Evolutionary conservation across 306 rosid genomes (phyloP).

Genomic region (Rubus idaeus): DNA sequence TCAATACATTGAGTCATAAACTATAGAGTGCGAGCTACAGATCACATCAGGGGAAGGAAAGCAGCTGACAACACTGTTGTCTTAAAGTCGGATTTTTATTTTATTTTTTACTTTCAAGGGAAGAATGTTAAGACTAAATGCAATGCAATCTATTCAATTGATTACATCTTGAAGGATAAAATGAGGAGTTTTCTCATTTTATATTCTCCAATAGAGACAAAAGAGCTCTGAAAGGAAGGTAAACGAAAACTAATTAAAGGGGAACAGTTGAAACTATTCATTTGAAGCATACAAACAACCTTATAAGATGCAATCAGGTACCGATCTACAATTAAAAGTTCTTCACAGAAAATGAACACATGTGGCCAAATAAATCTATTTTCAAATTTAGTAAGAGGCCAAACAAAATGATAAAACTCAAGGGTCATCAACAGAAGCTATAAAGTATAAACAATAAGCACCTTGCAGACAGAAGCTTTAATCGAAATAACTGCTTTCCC

Average conservation of each 20-base stretch:
- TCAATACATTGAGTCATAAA: background rate
- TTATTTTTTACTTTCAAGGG: background rate
- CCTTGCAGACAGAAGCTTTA: conserved; percentile 78
- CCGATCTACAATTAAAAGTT: background rate
- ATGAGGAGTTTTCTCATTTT: background rate
- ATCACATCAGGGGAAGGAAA: background rate
- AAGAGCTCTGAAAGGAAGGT: background rate
- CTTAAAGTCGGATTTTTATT: background rate
- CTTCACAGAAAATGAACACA: background rate
- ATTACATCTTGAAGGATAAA: background rate
- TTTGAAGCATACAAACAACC: background rate
- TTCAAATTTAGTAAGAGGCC: background rate
- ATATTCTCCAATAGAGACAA: background rate
- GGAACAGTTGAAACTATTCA: background rate
- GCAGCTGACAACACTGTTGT: background rate
- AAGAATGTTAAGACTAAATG: background rate
- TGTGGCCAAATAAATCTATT: background rate
- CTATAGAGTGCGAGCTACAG: background rate
- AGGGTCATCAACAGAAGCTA: background rate
- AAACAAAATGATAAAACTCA: background rate
- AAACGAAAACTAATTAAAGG: background rate
- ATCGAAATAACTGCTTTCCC: conserved; percentile 56
- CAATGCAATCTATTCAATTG: background rate
- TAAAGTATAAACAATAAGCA: conserved; percentile 23
- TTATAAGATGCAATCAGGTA: background rate